Evolutionary conservation across 352 stramenopile genomes (phyloP), one percentile per base, ranked within the genome.

Genomic region (Phytophthora lateralis): DNA sequence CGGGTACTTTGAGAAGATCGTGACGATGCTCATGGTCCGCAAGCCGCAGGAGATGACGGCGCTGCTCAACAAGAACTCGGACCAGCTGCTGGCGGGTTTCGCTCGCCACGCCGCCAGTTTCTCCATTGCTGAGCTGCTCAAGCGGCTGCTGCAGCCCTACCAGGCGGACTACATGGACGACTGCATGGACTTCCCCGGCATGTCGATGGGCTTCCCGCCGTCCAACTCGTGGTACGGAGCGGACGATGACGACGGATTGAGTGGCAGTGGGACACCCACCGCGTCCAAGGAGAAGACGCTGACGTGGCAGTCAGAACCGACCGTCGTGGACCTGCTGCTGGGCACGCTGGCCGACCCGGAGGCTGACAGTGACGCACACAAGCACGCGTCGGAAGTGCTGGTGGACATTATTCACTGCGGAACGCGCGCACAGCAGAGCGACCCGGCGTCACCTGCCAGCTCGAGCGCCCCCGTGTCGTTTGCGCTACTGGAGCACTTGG

Each of bases 1-100:
- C 0, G 97, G 97, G 30, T 99, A 99, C 80, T 98, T 99, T 83
- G 97, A 99, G 57, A 99, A 98, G 75, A 88, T 95, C 59, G 76
- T 93, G 63, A 91, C 81, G 10, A 90, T 95, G 80, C 77, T 95
- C 53, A 95, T 95, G 86, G 84, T 93, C 47, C 84, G 86, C 60
- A 93, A 93, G 67, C 83, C 86, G 32, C 79, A 92, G 52, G 84
- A 93, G 58, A 93, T 95, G 84, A 95, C 86, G 38, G 63, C 67
- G 51, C 52, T 91, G 24, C 77, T 95, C 45, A 95, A 95, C 73
- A 92, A 91, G 56, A 82, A 93, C 75, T 76, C 82, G 57, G 82
- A 89, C 39, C 71, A 78, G 63, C 62, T 95, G 49, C 62, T 95
- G 3, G 55, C 80, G 12, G 81, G 71, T 6, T 95, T 95, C 48